These are phyloP conservation scores for Morella rubra DNA, from an alignment of 306 rosid species.

Conservation along the genomic window DNA sequence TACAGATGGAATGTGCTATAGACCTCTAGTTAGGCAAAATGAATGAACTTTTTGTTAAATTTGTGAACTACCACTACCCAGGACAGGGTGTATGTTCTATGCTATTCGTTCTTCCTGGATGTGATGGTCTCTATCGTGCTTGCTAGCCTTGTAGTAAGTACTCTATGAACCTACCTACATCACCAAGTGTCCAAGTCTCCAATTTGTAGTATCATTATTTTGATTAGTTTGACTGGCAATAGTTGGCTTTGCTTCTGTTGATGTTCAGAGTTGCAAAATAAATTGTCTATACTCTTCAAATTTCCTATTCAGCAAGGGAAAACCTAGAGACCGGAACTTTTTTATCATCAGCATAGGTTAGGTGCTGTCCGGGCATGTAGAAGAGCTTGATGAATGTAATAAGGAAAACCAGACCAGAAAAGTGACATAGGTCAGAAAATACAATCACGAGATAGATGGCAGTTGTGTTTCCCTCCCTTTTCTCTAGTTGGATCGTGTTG, in stretches of 20 bases:
- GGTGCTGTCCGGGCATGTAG: neutral
- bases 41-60: neutral
- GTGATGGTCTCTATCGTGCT: neutral
- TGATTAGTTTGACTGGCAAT: neutral
- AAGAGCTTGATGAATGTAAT: neutral
- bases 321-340: neutral
- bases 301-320: neutral
- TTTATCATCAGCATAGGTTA: neutral
- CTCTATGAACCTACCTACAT: neutral
- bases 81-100: neutral
- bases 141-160: neutral
- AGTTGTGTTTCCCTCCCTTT: neutral
- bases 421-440: neutral
- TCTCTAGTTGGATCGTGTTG: neutral
- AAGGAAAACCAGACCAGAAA: neutral
- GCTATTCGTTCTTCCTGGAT: neutral
- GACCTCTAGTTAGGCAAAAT: neutral
- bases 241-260: neutral
- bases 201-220: neutral
- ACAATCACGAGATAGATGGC: neutral
- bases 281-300: neutral
- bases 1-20: constrained; percentile 3
- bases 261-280: neutral
- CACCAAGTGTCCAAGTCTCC: neutral
- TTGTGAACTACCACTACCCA: neutral